These are phyloP conservation scores for Triticum turgidum DNA, from an alignment of 176 grass and related monocot species.

Conservation along the genomic window DNA sequence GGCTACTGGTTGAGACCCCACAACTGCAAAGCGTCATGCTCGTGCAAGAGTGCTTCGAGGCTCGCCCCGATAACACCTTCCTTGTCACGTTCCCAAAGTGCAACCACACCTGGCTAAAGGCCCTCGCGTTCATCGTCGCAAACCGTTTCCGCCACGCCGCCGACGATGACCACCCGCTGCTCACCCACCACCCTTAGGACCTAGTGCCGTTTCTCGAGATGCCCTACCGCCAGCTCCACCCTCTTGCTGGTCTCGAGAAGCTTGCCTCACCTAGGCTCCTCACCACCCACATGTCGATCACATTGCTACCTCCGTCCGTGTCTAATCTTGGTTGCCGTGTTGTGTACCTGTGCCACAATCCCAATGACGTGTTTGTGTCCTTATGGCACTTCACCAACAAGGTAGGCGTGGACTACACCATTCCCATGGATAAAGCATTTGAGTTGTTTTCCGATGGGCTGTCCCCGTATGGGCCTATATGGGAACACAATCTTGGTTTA, in stretches of 20 bases:
- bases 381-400: background rate
- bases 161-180: background rate
- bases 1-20: background rate
- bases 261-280: background rate
- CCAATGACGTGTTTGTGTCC: background rate
- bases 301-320: background rate
- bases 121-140: background rate
- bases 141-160: background rate
- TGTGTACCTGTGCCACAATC: background rate
- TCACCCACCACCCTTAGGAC: background rate
- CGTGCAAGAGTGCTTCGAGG: background rate
- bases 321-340: background rate
- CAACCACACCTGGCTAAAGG: too few relatives aligned
- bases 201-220: background rate
- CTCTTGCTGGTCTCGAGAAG: background rate
- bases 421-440: background rate
- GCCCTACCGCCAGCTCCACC: background rate
- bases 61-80: background rate
- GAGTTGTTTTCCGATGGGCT: background rate
- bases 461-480: background rate
- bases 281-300: background rate
- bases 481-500: background rate
- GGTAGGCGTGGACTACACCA: background rate
- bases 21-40: background rate
- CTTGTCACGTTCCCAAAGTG: background rate